phyloP scores from a whole-genome alignment of 1,139 yeast species.

The Blastobotrys buckinghamii region DNA sequence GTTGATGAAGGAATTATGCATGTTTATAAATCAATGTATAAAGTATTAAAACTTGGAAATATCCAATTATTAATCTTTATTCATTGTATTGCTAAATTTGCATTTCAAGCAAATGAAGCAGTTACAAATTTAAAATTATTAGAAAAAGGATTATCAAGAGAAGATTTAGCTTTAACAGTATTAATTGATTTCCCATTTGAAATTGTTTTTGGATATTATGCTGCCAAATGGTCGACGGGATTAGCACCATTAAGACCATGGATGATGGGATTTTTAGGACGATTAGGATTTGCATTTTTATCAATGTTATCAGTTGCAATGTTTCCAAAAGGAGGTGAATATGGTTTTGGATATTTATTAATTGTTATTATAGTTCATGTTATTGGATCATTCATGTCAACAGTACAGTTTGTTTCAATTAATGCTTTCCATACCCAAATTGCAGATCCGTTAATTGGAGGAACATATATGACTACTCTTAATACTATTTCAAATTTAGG shows the following conservation, averaged over 20 bases:
- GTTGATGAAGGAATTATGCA: slow-evolving; percentile 36
- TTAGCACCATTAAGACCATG: slow-evolving; percentile 72
- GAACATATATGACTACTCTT: slow-evolving; percentile 94
- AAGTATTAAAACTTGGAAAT: slow-evolving; percentile 68
- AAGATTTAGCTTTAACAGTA: slow-evolving; percentile 88
- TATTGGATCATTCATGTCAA: slow-evolving; percentile 84
- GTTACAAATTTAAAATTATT: slow-evolving; percentile 87
- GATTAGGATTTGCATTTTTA: slow-evolving; percentile 65
- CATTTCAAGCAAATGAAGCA: slow-evolving; percentile 93
- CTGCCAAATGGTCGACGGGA: slow-evolving; percentile 91
- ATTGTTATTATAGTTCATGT: slow-evolving; percentile 76
- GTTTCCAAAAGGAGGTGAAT: slow-evolving; percentile 55
- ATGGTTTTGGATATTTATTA: slow-evolving; percentile 50
- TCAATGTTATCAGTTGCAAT: slow-evolving; percentile 69
- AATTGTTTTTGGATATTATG: slow-evolving; percentile 88
- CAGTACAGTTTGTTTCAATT: slow-evolving; percentile 90
- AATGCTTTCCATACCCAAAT: slow-evolving; percentile 93
- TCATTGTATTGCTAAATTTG: slow-evolving; percentile 77
- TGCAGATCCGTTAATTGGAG: slow-evolving; percentile 94
- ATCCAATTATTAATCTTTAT: slow-evolving; percentile 70
- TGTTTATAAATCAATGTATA: slow-evolving; percentile 73
- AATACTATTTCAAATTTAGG: slow-evolving; percentile 92
- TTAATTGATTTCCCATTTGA: slow-evolving; percentile 95
- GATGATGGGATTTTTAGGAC: slow-evolving; percentile 84
- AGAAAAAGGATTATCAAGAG: slow-evolving; percentile 92